Percentiles rank a stretch among this genome's conserved stretches.
phyloP scores from a whole-genome alignment of 164 flowering plant species.

The Umbilicus rupestris region DNA sequence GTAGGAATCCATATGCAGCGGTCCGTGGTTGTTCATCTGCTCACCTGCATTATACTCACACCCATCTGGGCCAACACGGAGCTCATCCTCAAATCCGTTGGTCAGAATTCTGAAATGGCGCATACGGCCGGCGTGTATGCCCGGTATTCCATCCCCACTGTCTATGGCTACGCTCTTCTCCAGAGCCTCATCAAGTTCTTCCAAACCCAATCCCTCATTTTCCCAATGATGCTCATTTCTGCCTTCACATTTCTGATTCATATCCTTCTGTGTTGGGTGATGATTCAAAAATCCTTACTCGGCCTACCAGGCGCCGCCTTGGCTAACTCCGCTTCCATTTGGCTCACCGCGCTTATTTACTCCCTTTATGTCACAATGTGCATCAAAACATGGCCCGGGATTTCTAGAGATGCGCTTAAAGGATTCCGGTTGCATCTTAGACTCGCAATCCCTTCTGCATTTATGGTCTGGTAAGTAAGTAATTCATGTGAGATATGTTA shows the following conservation, averaged over 20 bases:
- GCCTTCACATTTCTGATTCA: background rate
- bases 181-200: background rate
- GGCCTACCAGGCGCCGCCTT: background rate
- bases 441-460: slow-evolving; percentile 34
- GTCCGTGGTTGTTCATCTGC: background rate
- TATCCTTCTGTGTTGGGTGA: slow-evolving; percentile 4
- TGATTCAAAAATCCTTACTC: background rate
- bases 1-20: slow-evolving; percentile 10
- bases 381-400: slow-evolving; percentile 23
- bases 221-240: slow-evolving; percentile 1
- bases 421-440: slow-evolving; percentile 17
- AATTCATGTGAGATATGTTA: no score
- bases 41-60: background rate
- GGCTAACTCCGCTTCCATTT: slow-evolving; percentile 16
- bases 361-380: slow-evolving; percentile 17
- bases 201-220: background rate
- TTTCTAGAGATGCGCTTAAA: slow-evolving; percentile 21
- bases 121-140: background rate
- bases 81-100: background rate
- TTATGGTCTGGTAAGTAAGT: slow-evolving; percentile 29
- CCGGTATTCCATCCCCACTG: background rate
- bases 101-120: background rate
- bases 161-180: background rate
- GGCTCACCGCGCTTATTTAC: slow-evolving; percentile 16
- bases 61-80: slow-evolving; percentile 5